phyloP scores from a whole-genome alignment of 768 basidiomycete genomes.

The Suillus paluster region DNA sequence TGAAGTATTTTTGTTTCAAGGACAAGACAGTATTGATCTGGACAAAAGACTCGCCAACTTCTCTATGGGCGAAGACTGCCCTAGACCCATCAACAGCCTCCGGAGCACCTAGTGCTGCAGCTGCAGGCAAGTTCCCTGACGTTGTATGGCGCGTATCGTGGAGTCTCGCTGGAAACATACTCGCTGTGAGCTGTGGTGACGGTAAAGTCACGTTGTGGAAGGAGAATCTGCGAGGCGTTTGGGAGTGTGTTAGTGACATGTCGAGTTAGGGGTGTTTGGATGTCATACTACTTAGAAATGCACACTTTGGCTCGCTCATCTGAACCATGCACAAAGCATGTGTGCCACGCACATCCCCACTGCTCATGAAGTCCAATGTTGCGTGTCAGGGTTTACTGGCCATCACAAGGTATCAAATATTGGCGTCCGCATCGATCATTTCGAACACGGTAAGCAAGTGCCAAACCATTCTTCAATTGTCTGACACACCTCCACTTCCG shows the following conservation, averaged over 20 bases:
- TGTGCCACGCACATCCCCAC: slow-evolving; percentile 42
- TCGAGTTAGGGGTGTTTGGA: slow-evolving; percentile 57
- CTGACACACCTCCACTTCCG: slow-evolving; percentile 55
- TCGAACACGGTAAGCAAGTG: slow-evolving; percentile 46
- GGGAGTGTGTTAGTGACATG: slow-evolving; percentile 98
- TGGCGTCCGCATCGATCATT: slow-evolving; percentile 60
- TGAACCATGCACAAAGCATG: slow-evolving; percentile 33
- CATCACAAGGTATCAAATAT: slow-evolving; percentile 59
- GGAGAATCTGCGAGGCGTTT: slow-evolving; percentile 91
- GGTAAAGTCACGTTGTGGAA: slow-evolving; percentile 99
- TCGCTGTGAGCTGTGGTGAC: slow-evolving; percentile 97
- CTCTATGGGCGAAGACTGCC: slow-evolving; percentile 79
- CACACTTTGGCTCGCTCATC: slow-evolving; percentile 16
- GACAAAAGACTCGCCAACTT: slow-evolving; percentile 80
- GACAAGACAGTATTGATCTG: slow-evolving; percentile 91
- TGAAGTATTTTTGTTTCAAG: slow-evolving; percentile 26
- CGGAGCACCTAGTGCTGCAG: slow-evolving; percentile 47
- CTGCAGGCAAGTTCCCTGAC: slow-evolving; percentile 87
- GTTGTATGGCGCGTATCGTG: slow-evolving; percentile 99
- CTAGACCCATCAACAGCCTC: slow-evolving; percentile 70
- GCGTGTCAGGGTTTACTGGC: slow-evolving; percentile 53
- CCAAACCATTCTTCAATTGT: slow-evolving; percentile 65
- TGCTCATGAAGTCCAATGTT: neutral
- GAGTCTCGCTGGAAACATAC: slow-evolving; percentile 94
- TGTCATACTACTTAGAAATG: slow-evolving; percentile 1